phyloP scores from a whole-genome alignment of 495 filamentous ascomycete genomes.

The Neurospora sp. region DNA sequence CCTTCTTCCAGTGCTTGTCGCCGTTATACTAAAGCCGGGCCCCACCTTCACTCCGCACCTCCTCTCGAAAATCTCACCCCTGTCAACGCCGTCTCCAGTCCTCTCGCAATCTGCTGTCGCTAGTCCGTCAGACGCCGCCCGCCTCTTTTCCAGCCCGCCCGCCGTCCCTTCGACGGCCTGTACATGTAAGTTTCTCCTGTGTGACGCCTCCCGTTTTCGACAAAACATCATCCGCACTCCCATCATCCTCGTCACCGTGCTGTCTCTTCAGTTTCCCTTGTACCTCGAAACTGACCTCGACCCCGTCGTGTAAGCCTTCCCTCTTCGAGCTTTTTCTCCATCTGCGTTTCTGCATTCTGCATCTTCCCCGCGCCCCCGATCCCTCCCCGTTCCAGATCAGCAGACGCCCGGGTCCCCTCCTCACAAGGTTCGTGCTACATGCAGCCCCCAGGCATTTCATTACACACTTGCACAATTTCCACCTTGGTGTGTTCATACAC shows the following conservation, averaged over 20 bases:
- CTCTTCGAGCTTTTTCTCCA: background rate
- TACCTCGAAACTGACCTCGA: slow-evolving; percentile 1
- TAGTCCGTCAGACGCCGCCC: slow-evolving; percentile 2
- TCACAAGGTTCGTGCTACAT: background rate
- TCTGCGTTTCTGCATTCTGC: background rate
- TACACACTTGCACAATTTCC: slow-evolving; percentile 1
- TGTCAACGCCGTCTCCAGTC: slow-evolving; percentile 7
- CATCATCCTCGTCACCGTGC: background rate
- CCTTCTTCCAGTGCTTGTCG: background rate
- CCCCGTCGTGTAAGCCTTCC: background rate
- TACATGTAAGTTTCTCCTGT: background rate
- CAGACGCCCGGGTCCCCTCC: background rate
- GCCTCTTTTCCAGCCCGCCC: background rate
- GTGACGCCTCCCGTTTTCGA: background rate
- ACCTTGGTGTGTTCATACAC: background rate
- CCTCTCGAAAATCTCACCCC: slow-evolving; percentile 9
- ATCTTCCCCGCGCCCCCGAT: background rate
- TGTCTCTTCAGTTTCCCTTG: background rate
- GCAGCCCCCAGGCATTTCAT: background rate
- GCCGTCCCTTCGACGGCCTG: background rate
- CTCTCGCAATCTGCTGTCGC: slow-evolving; percentile 8
- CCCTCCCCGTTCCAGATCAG: background rate
- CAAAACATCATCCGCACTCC: background rate
- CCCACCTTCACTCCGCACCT: slow-evolving; percentile 9
- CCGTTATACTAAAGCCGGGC: background rate